phyloP scores from a whole-genome alignment of 768 basidiomycete species.

The Lactifluus subvellereus region DNA sequence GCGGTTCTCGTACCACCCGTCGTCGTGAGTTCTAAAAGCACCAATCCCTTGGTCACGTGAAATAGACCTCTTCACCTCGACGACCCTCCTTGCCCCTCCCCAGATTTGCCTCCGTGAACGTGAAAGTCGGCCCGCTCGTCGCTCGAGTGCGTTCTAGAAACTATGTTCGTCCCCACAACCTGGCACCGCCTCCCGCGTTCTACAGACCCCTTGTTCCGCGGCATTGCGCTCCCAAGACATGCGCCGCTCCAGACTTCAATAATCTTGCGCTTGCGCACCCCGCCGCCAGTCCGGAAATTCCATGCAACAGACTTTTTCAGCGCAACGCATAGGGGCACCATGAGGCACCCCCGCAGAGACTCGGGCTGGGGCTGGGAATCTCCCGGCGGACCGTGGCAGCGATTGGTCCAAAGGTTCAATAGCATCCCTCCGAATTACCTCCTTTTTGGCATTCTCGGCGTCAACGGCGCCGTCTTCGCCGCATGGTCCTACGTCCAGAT shows the following conservation, averaged over 20 bases:
- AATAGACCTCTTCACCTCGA: not conserved
- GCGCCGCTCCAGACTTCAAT: not conserved
- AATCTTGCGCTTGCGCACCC: not conserved
- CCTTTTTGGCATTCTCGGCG: constrained; percentile 57
- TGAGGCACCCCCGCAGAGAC: not conserved
- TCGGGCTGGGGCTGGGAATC: not conserved
- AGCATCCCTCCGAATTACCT: constrained; percentile 47
- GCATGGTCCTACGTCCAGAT: constrained; percentile 43
- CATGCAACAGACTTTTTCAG: constrained; percentile 15
- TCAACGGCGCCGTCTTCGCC: constrained; percentile 57
- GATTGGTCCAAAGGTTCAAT: constrained; percentile 38
- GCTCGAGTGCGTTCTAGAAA: not conserved
- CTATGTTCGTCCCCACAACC: not conserved
- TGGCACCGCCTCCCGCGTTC: not conserved
- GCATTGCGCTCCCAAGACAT: not conserved
- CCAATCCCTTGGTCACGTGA: constrained; percentile 4
- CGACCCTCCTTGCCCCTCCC: not conserved
- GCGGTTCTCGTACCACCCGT: not conserved
- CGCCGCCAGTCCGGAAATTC: constrained; percentile 20
- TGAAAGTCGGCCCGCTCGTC: not conserved
- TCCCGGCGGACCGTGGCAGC: constrained; percentile 20
- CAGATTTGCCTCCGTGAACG: not conserved
- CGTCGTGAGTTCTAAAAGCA: not conserved
- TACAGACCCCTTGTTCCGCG: not conserved
- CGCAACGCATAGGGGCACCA: constrained; percentile 25